phyloP scores from a whole-genome alignment of 1,284 basidiomycete species.

The Pseudozyma sp. region DNA sequence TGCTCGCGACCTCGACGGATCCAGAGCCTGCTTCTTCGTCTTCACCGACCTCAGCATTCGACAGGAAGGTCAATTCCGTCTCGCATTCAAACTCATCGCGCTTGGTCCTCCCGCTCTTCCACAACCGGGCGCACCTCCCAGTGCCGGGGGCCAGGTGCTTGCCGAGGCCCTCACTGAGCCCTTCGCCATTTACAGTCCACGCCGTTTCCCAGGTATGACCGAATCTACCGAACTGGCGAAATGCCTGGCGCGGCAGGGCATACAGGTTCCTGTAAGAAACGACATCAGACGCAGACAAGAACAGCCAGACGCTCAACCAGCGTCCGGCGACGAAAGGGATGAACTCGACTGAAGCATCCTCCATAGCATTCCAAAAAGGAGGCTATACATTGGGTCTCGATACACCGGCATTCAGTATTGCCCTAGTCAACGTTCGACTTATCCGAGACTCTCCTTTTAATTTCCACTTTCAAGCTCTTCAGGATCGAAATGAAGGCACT shows the following conservation, averaged over 20 bases:
- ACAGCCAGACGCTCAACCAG: constrained; percentile 7
- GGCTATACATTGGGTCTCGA: too few species aligned
- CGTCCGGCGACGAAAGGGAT: constrained; percentile 10
- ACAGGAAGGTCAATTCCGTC: constrained; percentile 44
- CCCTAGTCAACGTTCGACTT: too few species aligned
- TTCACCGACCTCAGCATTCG: constrained; percentile 56
- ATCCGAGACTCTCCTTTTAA: too few species aligned
- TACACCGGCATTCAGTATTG: too few species aligned
- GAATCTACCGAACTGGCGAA: constrained; percentile 55
- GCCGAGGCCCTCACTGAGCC: constrained; percentile 35
- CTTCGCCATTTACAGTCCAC: constrained; percentile 45
- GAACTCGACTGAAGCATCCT: background rate
- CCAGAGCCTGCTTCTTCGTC: constrained; percentile 51
- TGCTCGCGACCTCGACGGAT: constrained; percentile 45
- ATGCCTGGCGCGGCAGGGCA: constrained; percentile 47
- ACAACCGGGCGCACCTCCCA: background rate
- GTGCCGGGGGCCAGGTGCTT: constrained; percentile 28
- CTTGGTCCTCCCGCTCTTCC: constrained; percentile 11
- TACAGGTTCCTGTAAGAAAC: constrained; percentile 55
- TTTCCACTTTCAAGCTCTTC: too few species aligned
- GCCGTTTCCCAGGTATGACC: constrained; percentile 51
- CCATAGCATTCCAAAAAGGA: too few species aligned
- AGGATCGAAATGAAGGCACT: too few species aligned
- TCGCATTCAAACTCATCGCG: constrained; percentile 45
- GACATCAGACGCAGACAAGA: constrained; percentile 36